Evolutionary conservation across 768 basidiomycete species (phyloP), one percentile per base, ranked within the genome.

Genomic region (Mrakia blollopis): DNA sequence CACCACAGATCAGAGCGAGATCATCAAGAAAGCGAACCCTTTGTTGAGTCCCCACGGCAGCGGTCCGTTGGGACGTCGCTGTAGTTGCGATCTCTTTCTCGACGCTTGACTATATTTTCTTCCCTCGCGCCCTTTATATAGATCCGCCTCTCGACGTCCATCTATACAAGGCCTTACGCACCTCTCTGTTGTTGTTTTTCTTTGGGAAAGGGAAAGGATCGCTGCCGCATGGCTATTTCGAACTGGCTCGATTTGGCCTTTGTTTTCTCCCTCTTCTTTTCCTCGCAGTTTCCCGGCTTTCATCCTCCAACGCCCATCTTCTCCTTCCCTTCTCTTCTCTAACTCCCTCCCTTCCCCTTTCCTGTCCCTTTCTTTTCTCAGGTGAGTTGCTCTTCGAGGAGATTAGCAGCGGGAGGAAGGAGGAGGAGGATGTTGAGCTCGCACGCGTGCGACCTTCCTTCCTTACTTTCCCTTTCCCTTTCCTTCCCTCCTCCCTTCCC

Each of bases 191-290:
- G 32, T 32, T 61, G n/a, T 61, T 61, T 21, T 11, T 14, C n/a
- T n/a, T 8, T 18, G 60, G 14, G 60, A 28, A n/a, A 61, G n/a
- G 7, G 23, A 8, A 2, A 61, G n/a, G 60, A 9, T 60, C 57
- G 60, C 23, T 61, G 10, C 30, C 60, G 60, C 23, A 30, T 6
- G 2, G 39, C 57, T 60, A 60, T 60, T n/a, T 60, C 57, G 57
- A 30, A 30, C 30, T n/a, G n/a, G n/a, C 13, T 30, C 57, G 60
- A 61, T 62, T 62, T n/a, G 28, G 61, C 61, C 8, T 16, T 18
- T 63, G 61, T 62, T 62, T 62, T 62, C 61, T 28, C 37, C 62
- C 57, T n/a, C 18, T 21, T 65, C 35, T 65, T 65, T 37, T 65
- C 63, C 63, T 65, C 63, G 63, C 30, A 65, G 63, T 23, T 30